phyloP scores from a whole-genome alignment of 176 grass and related monocot genomes.

The Phyllostachys edulis region DNA sequence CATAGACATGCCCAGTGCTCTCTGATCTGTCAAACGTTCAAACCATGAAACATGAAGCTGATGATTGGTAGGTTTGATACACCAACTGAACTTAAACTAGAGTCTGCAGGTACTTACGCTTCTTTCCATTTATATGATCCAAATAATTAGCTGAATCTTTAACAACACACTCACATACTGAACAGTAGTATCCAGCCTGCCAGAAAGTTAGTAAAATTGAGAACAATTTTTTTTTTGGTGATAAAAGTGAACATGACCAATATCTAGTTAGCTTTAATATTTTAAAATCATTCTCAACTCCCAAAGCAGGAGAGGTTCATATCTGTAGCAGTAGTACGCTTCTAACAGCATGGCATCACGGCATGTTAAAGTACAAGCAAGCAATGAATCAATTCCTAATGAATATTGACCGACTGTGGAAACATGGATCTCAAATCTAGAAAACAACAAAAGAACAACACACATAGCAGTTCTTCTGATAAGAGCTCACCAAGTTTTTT shows the following conservation, averaged over 20 bases:
- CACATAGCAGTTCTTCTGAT: not conserved
- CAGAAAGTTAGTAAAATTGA: slow-evolving; percentile 23
- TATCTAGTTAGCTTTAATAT: not conserved
- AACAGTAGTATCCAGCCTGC: slow-evolving; percentile 93
- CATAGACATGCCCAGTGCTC: slow-evolving; percentile 99
- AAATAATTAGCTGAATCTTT: slow-evolving; percentile 99
- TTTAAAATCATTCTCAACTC: not conserved
- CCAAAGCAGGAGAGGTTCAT: not conserved
- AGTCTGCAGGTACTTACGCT: slow-evolving; percentile 61
- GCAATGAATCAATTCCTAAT: not conserved
- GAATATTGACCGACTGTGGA: not conserved
- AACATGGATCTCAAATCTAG: not conserved
- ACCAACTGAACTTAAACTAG: slow-evolving; percentile 16
- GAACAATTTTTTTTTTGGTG: not conserved
- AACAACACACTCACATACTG: slow-evolving; percentile 93
- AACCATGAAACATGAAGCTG: slow-evolving; percentile 29
- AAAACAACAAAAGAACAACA: not conserved
- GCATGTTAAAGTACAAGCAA: not conserved
- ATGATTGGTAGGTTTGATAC: slow-evolving; percentile 4
- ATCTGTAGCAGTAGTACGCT: not conserved
- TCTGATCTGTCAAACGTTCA: slow-evolving; percentile 73
- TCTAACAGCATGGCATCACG: not conserved
- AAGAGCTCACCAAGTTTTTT: not conserved
- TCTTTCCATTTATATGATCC: slow-evolving; percentile 99
- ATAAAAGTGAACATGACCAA: not conserved